Evolutionary conservation across 768 basidiomycete genomes (phyloP).

Genomic region (Tulasnella sp.): DNA sequence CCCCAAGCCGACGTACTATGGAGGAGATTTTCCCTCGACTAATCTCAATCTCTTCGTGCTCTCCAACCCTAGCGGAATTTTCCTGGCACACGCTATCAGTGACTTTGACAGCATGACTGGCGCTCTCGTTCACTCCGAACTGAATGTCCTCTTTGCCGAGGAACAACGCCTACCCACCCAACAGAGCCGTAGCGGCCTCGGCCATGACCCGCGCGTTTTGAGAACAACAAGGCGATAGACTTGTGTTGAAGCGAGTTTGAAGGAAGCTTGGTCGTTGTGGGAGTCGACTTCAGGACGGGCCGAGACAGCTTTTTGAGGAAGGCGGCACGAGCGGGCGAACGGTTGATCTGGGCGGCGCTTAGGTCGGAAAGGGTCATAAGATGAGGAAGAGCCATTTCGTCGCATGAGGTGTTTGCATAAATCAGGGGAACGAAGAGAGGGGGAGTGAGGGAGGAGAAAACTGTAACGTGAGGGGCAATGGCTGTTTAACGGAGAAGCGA

Average conservation of each 20-base stretch:
- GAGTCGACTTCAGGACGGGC: constrained; percentile 45
- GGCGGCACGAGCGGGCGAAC: constrained; percentile 66
- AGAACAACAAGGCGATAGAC: constrained; percentile 86
- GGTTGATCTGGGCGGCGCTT: constrained; percentile 68
- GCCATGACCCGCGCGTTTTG: constrained; percentile 84
- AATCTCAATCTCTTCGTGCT: constrained; percentile 91
- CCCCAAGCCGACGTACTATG: too few relatives aligned
- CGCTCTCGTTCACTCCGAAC: constrained; percentile 90
- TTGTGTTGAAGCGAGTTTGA: constrained; percentile 79
- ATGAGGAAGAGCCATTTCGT: constrained; percentile 55
- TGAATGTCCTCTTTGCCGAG: constrained; percentile 90
- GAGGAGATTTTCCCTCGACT: constrained; percentile 41
- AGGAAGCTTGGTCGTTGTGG: constrained; percentile 49
- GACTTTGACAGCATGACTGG: constrained; percentile 82
- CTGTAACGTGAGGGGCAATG: too few relatives aligned
- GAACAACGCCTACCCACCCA: constrained; percentile 91
- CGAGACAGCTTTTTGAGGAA: constrained; percentile 61
- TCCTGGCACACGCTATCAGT: constrained; percentile 96
- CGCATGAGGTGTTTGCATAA: background rate
- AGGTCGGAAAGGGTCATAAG: constrained; percentile 91
- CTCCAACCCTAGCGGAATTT: constrained; percentile 94
- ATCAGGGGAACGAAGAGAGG: background rate
- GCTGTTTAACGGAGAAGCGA: too few relatives aligned
- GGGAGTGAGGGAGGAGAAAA: background rate
- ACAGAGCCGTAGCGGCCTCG: constrained; percentile 75